These are phyloP conservation scores for Stagonosporopsis rhizophila DNA, from an alignment of 2,329 filamentous ascomycete species.

Conservation along the genomic window DNA sequence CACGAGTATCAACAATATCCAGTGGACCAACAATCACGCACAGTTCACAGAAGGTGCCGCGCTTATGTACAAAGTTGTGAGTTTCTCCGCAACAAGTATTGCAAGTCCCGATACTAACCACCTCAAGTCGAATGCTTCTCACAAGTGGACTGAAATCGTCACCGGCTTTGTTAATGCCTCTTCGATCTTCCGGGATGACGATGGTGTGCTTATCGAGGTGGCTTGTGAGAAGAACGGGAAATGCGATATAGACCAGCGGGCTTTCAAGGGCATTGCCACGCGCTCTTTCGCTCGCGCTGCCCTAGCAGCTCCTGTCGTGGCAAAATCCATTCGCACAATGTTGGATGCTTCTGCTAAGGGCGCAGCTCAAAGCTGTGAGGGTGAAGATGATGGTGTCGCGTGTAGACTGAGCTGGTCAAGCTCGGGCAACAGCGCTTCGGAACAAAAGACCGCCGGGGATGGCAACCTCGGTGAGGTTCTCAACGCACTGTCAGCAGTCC, in stretches of 20 bases:
- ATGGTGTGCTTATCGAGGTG: slow-evolving; percentile 69
- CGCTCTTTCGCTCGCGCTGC: slow-evolving; percentile 35
- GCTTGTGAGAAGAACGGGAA: slow-evolving; percentile 65
- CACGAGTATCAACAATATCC: slow-evolving; percentile 53
- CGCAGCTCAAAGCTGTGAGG: slow-evolving; percentile 27
- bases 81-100: slow-evolving; percentile 15
- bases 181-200: slow-evolving; percentile 51
- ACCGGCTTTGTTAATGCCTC: slow-evolving; percentile 41
- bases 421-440: neutral
- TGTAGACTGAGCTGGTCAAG: slow-evolving; percentile 26
- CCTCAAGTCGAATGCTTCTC: slow-evolving; percentile 29
- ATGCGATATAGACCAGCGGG: slow-evolving; percentile 70
- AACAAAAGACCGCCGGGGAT: slow-evolving; percentile 10
- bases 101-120: neutral
- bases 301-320: slow-evolving; percentile 25
- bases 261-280: slow-evolving; percentile 62
- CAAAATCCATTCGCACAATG: slow-evolving; percentile 23
- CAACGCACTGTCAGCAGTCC: slow-evolving; percentile 32
- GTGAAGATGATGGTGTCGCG: slow-evolving; percentile 8
- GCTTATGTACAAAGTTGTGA: slow-evolving; percentile 58
- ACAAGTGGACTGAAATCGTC: slow-evolving; percentile 33
- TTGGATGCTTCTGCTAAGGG: slow-evolving; percentile 32
- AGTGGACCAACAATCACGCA: slow-evolving; percentile 61
- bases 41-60: slow-evolving; percentile 59
- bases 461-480: slow-evolving; percentile 29